Base-by-base conservation (phyloP, 1,284 basidiomycete species). In the Trametes sp. region DNA sequence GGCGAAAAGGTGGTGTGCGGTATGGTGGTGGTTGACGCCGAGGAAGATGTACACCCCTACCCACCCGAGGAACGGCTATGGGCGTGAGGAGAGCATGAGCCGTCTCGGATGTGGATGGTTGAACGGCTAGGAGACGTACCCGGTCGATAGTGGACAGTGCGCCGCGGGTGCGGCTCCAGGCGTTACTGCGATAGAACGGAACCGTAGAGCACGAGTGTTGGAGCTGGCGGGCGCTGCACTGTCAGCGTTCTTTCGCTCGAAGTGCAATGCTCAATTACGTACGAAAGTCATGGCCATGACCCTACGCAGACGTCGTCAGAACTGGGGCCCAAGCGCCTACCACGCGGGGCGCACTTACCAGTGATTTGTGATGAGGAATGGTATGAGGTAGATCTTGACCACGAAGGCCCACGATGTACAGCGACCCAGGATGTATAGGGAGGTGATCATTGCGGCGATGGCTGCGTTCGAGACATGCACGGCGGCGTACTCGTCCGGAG, bases 131-230 rank as follows among this genome's bases (percentile, higher is more conserved):
- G 13, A 54, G 49, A n/a, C 84, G 83, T 23, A 78, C 76, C 83
- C 84, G 85, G 21, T 85, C 85, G n/a, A 87, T 75, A 46, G 86
- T 73, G 1, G 82, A 82, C 54, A 84, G 71, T 14, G 84, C 83
- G 13, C 85, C 85, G 26, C 84, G 80, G 44, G 82, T 75, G 74
- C 83, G 85, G 4, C 80, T 79, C 83, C 84, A 86, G 68, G 82
- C 69, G 16, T 67, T 65, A 61, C 72, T 66, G 41, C 78, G 74
- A 63, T 80, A 80, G 62, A 79, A 78, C 24, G 78, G 78, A 23
- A 80, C 70, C 1, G 71, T 70, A 2, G 77, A 76, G 61, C 79
- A 77, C 48, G 76, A 76, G 56, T 81, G 79, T 53, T 80, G 79
- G n/a, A 81, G 35, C 49, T 51, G 21, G 6, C 19, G 13, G 7